Evolutionary conservation across 331 rosid species (phyloP).

Genomic region (Malus hybrid): DNA sequence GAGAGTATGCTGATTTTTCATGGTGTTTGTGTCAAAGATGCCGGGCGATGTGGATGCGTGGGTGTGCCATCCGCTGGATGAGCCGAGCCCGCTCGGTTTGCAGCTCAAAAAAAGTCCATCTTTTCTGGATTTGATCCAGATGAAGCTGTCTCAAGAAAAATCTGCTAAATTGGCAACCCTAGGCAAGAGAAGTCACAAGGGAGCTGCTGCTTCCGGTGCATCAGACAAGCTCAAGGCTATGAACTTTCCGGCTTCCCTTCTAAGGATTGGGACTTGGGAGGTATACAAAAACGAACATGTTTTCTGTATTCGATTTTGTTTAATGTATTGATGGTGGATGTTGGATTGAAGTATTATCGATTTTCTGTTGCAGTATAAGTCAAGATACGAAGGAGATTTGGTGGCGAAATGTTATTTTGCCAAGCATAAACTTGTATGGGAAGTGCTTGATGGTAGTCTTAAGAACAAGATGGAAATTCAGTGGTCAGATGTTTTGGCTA

Average conservation of each 20-base stretch:
- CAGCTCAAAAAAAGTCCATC: conserved; percentile 76
- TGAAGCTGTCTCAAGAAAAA: conserved; percentile 56
- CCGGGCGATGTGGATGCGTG: conserved; percentile 22
- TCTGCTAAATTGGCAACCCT: conserved; percentile 7
- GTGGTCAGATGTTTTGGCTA: conserved; percentile 79
- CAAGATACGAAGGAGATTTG: conserved; percentile 80
- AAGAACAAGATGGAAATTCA: conserved; percentile 94
- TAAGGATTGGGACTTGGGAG: conserved; percentile 83
- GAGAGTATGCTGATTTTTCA: neutral
- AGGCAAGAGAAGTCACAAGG: conserved; percentile 41
- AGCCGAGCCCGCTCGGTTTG: conserved; percentile 80
- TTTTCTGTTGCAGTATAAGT: conserved; percentile 50
- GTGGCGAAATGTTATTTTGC: conserved; percentile 97
- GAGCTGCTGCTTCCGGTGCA: conserved; percentile 15
- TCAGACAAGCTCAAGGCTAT: conserved; percentile 70
- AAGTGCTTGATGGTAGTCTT: conserved; percentile 82
- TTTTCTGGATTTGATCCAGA: conserved; percentile 77
- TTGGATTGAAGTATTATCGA: neutral
- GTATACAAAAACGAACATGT: conserved; percentile 20
- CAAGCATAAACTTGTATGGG: conserved; percentile 98
- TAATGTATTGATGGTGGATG: neutral
- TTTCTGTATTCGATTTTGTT: neutral
- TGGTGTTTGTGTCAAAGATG: neutral
- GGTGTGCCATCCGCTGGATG: conserved; percentile 50
- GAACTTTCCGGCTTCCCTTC: conserved; percentile 68